Base-by-base conservation (phyloP, 352 stramenopile species). In the Phytophthora idaei region DNA sequence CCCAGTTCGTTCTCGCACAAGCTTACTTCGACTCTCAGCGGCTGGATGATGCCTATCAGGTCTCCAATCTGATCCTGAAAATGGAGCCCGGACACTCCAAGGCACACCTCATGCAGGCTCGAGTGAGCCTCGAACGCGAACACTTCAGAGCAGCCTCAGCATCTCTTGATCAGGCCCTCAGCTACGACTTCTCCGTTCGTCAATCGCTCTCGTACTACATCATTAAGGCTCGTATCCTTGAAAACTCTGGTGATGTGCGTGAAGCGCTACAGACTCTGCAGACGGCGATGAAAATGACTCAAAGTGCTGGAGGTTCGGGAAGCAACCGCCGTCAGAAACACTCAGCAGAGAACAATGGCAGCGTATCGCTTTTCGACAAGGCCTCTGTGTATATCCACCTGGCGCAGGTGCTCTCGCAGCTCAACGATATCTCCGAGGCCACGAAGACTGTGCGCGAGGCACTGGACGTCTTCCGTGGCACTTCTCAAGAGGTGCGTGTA, bases 371-470 rank as follows among this genome's bases (percentile, higher is more conserved):
- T 3, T 90, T 92, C 34, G 92, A 98, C 64, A 91, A 93, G 34
- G 89, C 89, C 0, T 93, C 83, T 0, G 82, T 97, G 12, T 97
- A 95, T 66, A 96, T 98, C 39, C 77, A 95, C 46, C 76, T 96
- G 58, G 85, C 92, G 0, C 78, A 92, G 36, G 85, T 92, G 36
- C 75, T 93, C 7, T 90, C 84, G 9, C 85, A 94, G 60, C 77
- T 94, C 46, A 93, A 87, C 50, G 83, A 93, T 44, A 78, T 92
- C 15, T 45, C 76, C 0, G 87, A 92, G 36, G 83, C 87, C 32
- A 92, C 83, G 1, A 77, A 77, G 47, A 81, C 80, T 36, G 81
- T 94, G 0, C 81, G 78, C 3, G 83, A 93, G 56, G 87, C 84
- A 5, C 80, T 94, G 6, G 73, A 93, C 31, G 71, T 87, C 0